Base-by-base conservation (phyloP, 495 filamentous ascomycete genomes). In the Hypoxylon rickii region DNA sequence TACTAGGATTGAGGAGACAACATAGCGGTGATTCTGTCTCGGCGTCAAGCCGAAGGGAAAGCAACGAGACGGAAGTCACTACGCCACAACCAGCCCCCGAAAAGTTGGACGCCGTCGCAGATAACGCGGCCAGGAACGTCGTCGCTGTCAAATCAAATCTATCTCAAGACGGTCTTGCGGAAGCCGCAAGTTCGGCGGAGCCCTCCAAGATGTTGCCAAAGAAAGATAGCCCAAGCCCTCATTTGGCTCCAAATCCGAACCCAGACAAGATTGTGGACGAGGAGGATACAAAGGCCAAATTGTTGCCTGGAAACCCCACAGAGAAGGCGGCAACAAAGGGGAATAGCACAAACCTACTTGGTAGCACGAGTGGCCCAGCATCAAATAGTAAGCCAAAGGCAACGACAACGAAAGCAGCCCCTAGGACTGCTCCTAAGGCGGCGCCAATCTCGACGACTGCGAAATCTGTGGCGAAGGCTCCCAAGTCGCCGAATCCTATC, bases 1-100 rank as follows among this genome's bases (percentile, higher is more conserved):
- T 76, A 33, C 69, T 79, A 40, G 78, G 77, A 36, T 64, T 75
- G 22, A 68, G 67, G 37, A 69, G 71, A 44, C 71, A 74, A 24
- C 63, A 55, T 12, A 77, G 77, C 51, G 70, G 69, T 32, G 75
- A 77, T 13, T 77, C 77, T 0, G 64, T 57, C 24, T 54, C 66
- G n/a, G 70, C 74, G 5, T 58, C 61, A 0, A 63, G 71, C n/a
- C 61, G 68, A 33, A 70, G 67, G 29, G 44, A 61, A 8, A 74
- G 71, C 58, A 68, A 67, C 47, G 71, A 70, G 1, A 74, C 65
- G 24, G 67, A 71, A 33, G 52, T 55, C 18, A 63, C 58, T 7
- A 69, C 67, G 2, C 62, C 73, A 12, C 58, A 70, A n/a, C 48
- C 65, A 2, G 24, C 49, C 20, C 48, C 42, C 3, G 73, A 77